Percentiles rank a stretch among this genome's conserved stretches.
phyloP scores from a whole-genome alignment of 345 rosid genomes.

The Boechera divaricarpa region DNA sequence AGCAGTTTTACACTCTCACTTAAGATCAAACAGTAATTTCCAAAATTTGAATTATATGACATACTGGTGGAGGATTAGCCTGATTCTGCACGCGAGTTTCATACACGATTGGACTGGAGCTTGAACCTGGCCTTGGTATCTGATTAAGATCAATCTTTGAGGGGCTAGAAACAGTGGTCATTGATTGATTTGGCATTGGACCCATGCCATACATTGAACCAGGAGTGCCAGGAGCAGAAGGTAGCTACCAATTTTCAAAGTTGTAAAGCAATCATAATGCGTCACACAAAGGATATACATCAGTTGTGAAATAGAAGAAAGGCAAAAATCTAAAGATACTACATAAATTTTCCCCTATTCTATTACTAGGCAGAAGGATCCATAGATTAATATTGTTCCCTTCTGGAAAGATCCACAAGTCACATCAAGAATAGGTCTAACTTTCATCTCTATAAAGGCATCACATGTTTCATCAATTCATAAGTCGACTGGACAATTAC shows the following conservation, averaged over 20 bases:
- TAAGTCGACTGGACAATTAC: neutral
- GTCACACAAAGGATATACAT: neutral
- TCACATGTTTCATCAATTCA: conserved; percentile 9
- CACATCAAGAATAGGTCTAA: conserved; percentile 12
- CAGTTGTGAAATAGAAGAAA: conserved; percentile 3
- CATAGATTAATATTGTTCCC: neutral
- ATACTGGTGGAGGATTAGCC: conserved; percentile 62
- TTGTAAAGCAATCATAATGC: conserved; percentile 17
- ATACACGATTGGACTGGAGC: conserved; percentile 37
- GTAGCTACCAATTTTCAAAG: conserved; percentile 34
- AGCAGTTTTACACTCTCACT: conserved; percentile 1
- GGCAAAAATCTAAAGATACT: conserved; percentile 6
- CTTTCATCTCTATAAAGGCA: conserved; percentile 20
- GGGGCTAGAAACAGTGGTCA: conserved; percentile 43
- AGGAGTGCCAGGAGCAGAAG: conserved; percentile 42
- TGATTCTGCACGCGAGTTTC: conserved; percentile 61
- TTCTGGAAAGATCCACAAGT: conserved; percentile 4
- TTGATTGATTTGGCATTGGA: conserved; percentile 45
- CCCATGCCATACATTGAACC: conserved; percentile 43
- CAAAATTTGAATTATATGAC: conserved; percentile 12
- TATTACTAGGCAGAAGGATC: conserved; percentile 2
- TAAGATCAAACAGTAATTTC: conserved; percentile 5
- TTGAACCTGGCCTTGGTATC: conserved; percentile 49
- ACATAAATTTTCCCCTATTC: conserved; percentile 1
- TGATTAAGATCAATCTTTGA: conserved; percentile 46